Evolutionary conservation across 2,329 filamentous ascomycete species (phyloP).

Genomic region (Cytospora piceicola): DNA sequence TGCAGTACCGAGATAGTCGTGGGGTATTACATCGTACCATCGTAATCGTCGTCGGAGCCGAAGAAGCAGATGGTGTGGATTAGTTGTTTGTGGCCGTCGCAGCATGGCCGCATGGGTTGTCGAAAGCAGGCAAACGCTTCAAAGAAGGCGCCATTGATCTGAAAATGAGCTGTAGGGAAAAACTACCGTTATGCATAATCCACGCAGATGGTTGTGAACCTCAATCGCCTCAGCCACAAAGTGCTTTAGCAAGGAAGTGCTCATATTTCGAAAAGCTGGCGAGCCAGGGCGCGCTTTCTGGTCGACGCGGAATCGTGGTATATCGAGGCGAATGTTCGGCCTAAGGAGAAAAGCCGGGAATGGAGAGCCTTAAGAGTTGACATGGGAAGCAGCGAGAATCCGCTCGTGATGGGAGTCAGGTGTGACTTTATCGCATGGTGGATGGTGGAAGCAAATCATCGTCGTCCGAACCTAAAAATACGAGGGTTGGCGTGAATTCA

Average conservation of each 20-base stretch:
- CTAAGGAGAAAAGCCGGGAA: slow-evolving; percentile 25
- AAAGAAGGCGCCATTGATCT: slow-evolving; percentile 11
- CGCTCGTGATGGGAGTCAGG: slow-evolving; percentile 21
- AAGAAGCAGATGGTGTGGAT: slow-evolving; percentile 11
- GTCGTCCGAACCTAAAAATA: slow-evolving; percentile 92
- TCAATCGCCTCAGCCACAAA: slow-evolving; percentile 11
- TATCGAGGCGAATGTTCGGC: slow-evolving; percentile 35
- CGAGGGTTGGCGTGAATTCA: slow-evolving; percentile 72
- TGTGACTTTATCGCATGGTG: slow-evolving; percentile 26
- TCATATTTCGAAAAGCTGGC: neutral
- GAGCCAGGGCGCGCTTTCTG: slow-evolving; percentile 10
- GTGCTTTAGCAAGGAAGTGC: slow-evolving; percentile 5
- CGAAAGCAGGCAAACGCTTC: slow-evolving; percentile 18
- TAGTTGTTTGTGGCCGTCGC: slow-evolving; percentile 2
- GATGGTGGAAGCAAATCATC: slow-evolving; percentile 61
- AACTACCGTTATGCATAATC: slow-evolving; percentile 28
- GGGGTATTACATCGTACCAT: slow-evolving; percentile 14
- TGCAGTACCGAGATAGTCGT: slow-evolving; percentile 9
- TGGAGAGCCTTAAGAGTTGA: slow-evolving; percentile 25
- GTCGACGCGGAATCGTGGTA: slow-evolving; percentile 34
- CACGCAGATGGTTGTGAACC: slow-evolving; percentile 13
- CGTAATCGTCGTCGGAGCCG: slow-evolving; percentile 9
- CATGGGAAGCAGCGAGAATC: slow-evolving; percentile 27
- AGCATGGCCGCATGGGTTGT: slow-evolving; percentile 8
- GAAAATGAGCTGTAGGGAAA: slow-evolving; percentile 22